Percentiles rank a stretch among this genome's conserved stretches.
Conservation (phyloP, 2,329 filamentous ascomycete genomes). For the Thielaviopsis euricoi region DNA sequence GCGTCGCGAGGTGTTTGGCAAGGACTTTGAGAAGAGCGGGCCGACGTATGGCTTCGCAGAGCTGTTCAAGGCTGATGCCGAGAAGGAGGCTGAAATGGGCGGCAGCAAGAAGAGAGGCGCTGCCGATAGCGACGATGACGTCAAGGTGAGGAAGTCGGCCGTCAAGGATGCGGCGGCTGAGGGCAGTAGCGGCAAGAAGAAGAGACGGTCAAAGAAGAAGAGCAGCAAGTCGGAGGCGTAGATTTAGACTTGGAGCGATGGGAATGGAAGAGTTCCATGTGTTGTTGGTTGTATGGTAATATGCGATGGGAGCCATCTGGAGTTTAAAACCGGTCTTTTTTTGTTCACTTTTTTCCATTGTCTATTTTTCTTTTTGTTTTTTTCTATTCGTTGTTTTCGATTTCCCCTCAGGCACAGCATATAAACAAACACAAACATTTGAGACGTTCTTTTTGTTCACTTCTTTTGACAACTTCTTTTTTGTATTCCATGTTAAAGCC, state of each 20-base stretch:
- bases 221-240: constrained; percentile 23
- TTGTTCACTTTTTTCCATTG: not conserved
- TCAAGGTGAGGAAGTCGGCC: constrained; percentile 19
- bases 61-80: constrained; percentile 17
- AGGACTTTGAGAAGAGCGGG: constrained; percentile 37
- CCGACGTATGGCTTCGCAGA: constrained; percentile 41
- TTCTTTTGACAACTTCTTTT: not conserved
- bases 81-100: constrained; percentile 15
- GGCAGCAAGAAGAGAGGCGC: constrained; percentile 16
- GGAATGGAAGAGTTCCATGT: no score
- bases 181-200: constrained; percentile 23
- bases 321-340: not conserved
- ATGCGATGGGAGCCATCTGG: not conserved
- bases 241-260: no score
- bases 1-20: constrained; percentile 49
- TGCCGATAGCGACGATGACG: constrained; percentile 17
- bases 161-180: constrained; percentile 16
- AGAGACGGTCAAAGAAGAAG: constrained; percentile 36
- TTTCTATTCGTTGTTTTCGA: constrained; percentile 1
- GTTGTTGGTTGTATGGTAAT: no score
- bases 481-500: not conserved
- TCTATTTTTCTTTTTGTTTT: no score
- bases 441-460: no score
- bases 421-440: not conserved
- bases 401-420: constrained; percentile 2